Evolutionary conservation across 1,284 basidiomycete species (phyloP).

Genomic region (Ganoderma lingzhi): DNA sequence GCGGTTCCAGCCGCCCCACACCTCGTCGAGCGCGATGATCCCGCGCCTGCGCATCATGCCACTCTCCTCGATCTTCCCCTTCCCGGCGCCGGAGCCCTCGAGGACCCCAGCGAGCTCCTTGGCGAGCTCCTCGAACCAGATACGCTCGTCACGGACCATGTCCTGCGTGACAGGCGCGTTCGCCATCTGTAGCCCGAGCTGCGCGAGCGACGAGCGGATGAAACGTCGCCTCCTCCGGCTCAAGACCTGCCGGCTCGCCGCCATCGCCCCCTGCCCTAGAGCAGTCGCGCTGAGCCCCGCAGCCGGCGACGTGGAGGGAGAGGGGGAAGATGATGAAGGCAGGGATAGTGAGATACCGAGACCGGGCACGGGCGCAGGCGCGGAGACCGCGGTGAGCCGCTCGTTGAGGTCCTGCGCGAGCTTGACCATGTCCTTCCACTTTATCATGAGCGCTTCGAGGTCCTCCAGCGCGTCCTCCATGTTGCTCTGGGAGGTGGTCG

Average conservation of each 20-base stretch:
- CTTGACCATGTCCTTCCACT: slow-evolving; percentile 93
- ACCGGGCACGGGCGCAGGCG: slow-evolving; percentile 39
- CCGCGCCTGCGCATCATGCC: slow-evolving; percentile 78
- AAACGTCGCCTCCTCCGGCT: slow-evolving; percentile 87
- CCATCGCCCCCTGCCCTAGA: background rate
- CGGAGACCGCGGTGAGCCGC: slow-evolving; percentile 72
- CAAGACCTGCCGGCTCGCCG: slow-evolving; percentile 29
- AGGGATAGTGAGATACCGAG: slow-evolving; percentile 19
- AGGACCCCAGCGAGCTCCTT: slow-evolving; percentile 84
- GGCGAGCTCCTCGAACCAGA: slow-evolving; percentile 86
- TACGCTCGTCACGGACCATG: slow-evolving; percentile 87
- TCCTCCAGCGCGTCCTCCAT: slow-evolving; percentile 88
- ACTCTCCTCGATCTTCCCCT: slow-evolving; percentile 49
- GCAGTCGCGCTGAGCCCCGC: background rate
- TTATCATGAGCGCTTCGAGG: slow-evolving; percentile 90
- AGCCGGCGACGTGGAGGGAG: slow-evolving; percentile 22
- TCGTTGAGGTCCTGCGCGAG: slow-evolving; percentile 91
- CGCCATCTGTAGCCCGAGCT: slow-evolving; percentile 83
- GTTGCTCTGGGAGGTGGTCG: slow-evolving; percentile 67
- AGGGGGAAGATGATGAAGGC: background rate
- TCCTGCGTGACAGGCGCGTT: slow-evolving; percentile 88
- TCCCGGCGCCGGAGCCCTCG: slow-evolving; percentile 50
- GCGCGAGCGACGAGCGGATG: slow-evolving; percentile 88
- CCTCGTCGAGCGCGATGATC: slow-evolving; percentile 91
- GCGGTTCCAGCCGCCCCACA: slow-evolving; percentile 98